Base-by-base conservation (phyloP, 495 filamentous ascomycete species). In the Neurospora sp. region DNA sequence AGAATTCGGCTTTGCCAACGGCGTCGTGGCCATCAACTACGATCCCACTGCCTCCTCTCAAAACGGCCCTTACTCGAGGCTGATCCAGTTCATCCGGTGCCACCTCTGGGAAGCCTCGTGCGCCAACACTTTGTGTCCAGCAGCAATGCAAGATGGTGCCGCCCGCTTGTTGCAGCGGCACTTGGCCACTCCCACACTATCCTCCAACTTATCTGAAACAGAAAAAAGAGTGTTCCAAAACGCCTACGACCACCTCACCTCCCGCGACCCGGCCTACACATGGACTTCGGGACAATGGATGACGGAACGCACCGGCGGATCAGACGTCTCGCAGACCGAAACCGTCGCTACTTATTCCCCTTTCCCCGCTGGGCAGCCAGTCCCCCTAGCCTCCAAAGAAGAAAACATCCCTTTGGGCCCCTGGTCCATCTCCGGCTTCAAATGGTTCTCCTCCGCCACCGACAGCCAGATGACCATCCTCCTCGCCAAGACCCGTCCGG, bases 211-310 rank as follows among this genome's bases (percentile, higher is more conserved):
- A 17, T 78, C 80, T 17, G 48, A 70, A 0, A 69, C 39, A 0
- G 72, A 78, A 43, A 81, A 73, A 21, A 73, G 70, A 17, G 76
- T 91, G 70, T 82, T 93, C 78, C 78, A 86, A 73, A 75, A 81
- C 39, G 83, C 88, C 69, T 83, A 88, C 78, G 74, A 83, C 71
- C 81, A 79, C 31, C 77, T 82, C 11, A 87, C 84, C 36, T 89
- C 88, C 5, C 84, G 89, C 8, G 86, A 92, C 72, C 84, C 90
- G 4, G 73, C 78, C 9, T 73, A 81, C n/a, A 85, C 87, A 19
- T 94, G 92, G 92, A 94, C 92, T 5, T 90, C 87, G 39, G 92
- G 92, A 0, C 92, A 94, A 78, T 95, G 92, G 92, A 94, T 94
- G 92, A 94, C 92, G 0, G 92, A 94, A 76, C 86, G 92, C n/a